Percentiles rank a stretch among this genome's conserved stretches.
These are phyloP conservation scores for Zelopaecilomyces penicillatus DNA, from an alignment of 2,329 filamentous ascomycete genomes.

Conservation along the genomic window DNA sequence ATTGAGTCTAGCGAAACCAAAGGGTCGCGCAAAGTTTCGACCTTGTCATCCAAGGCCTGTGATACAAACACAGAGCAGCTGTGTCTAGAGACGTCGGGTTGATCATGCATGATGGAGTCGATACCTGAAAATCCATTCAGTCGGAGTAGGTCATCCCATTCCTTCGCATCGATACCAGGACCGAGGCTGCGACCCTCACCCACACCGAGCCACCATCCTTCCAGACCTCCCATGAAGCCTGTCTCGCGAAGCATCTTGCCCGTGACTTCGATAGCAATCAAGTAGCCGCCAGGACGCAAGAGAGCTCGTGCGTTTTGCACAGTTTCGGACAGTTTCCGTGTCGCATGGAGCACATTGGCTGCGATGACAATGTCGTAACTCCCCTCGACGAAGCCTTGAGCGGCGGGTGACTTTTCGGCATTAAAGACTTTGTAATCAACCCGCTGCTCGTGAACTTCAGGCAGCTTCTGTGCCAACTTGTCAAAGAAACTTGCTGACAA, in stretches of 20 bases:
- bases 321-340: conserved; percentile 12
- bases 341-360: conserved; percentile 15
- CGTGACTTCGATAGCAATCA: conserved; percentile 35
- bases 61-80: neutral
- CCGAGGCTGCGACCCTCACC: conserved; percentile 13
- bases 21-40: neutral
- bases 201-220: conserved; percentile 21
- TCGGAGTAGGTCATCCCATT: neutral
- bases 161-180: conserved; percentile 2
- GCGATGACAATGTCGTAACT: conserved; percentile 31
- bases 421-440: conserved; percentile 10
- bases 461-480: conserved; percentile 21
- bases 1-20: neutral
- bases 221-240: conserved; percentile 17
- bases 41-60: neutral
- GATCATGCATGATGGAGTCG: conserved; percentile 3
- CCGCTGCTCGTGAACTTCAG: conserved; percentile 7
- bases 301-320: conserved; percentile 25
- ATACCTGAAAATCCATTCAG: conserved; percentile 8
- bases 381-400: conserved; percentile 20
- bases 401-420: conserved; percentile 6
- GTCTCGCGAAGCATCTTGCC: conserved; percentile 8
- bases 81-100: neutral
- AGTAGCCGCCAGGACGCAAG: conserved; percentile 35
- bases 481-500: conserved; percentile 32